phyloP scores from a whole-genome alignment of 129 eudicot species.

The Escallonia rubra region DNA sequence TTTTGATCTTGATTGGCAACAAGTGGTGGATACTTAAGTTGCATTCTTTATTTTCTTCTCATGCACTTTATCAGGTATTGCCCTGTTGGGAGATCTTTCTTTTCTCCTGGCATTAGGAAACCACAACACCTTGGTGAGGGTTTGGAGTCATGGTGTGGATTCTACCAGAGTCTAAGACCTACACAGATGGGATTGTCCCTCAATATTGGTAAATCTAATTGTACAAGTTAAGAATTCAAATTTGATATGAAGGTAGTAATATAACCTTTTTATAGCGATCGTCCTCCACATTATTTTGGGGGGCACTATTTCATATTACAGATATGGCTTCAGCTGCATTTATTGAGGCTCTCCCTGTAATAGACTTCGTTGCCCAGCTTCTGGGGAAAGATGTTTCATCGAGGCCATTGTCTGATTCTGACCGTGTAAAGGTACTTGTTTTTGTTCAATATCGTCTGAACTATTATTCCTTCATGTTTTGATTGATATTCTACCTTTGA shows the following conservation, averaged over 20 bases:
- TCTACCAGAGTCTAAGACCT: slow-evolving; percentile 93
- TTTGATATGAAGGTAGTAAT: not conserved
- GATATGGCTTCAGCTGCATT: slow-evolving; percentile 95
- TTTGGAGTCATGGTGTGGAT: slow-evolving; percentile 93
- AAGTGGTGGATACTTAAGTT: not conserved
- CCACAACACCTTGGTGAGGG: slow-evolving; percentile 87
- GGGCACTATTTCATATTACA: not conserved
- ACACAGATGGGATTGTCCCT: slow-evolving; percentile 98
- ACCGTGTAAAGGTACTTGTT: slow-evolving; percentile 48
- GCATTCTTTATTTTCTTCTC: not conserved
- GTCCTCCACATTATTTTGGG: too few species aligned
- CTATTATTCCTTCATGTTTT: not conserved
- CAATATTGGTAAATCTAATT: slow-evolving; percentile 51
- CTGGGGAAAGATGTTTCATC: slow-evolving; percentile 69
- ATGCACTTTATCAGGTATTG: slow-evolving; percentile 48
- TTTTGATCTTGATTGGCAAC: not conserved
- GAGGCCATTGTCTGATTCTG: slow-evolving; percentile 59
- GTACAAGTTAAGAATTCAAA: not conserved
- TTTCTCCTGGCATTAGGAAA: slow-evolving; percentile 60
- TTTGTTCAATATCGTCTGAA: slow-evolving; percentile 1
- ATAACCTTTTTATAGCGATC: too few species aligned
- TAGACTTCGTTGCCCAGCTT: slow-evolving; percentile 78
- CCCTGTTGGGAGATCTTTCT: slow-evolving; percentile 84
- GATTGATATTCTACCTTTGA: not conserved
- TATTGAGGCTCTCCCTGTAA: slow-evolving; percentile 92